These are phyloP conservation scores for Tinospora cordifolia DNA, from an alignment of 164 flowering plant species.

Conservation along the genomic window DNA sequence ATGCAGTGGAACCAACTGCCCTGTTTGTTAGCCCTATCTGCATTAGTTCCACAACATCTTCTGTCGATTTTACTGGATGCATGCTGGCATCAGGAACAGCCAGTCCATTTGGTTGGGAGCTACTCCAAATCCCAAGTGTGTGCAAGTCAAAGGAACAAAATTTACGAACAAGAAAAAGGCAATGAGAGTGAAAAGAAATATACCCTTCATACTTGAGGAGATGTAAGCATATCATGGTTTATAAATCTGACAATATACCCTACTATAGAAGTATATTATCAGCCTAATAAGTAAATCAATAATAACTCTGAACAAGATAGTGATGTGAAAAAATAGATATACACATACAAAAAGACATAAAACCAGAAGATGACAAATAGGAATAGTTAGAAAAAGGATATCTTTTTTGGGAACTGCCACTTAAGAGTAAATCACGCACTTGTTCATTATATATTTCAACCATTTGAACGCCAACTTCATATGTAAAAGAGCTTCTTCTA, in stretches of 20 bases:
- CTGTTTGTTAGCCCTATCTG: slow-evolving; percentile 65
- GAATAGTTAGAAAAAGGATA: slow-evolving; percentile 49
- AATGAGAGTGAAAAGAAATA: not conserved
- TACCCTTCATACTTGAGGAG: not conserved
- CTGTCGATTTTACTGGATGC: slow-evolving; percentile 63
- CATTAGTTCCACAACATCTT: slow-evolving; percentile 71
- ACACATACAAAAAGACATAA: not conserved
- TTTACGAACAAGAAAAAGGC: not conserved
- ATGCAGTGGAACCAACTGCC: slow-evolving; percentile 89
- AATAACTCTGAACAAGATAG: no score
- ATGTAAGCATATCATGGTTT: not conserved
- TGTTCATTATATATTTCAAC: slow-evolving; percentile 94
- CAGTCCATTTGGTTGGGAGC: slow-evolving; percentile 66
- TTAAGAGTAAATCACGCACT: slow-evolving; percentile 80
- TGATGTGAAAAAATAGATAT: no score
- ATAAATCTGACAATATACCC: not conserved
- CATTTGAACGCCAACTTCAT: slow-evolving; percentile 85
- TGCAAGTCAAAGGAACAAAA: slow-evolving; percentile 58
- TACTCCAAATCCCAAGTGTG: slow-evolving; percentile 76
- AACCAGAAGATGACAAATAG: not conserved
- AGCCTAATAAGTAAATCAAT: not conserved
- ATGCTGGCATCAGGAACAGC: slow-evolving; percentile 97
- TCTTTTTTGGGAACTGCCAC: slow-evolving; percentile 57
- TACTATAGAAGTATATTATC: not conserved
- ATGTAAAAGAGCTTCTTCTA: slow-evolving; percentile 46